Evolutionary conservation across 225 moss, liverwort and hornwort species (phyloP).

Genomic region (Climacium dendroides): DNA sequence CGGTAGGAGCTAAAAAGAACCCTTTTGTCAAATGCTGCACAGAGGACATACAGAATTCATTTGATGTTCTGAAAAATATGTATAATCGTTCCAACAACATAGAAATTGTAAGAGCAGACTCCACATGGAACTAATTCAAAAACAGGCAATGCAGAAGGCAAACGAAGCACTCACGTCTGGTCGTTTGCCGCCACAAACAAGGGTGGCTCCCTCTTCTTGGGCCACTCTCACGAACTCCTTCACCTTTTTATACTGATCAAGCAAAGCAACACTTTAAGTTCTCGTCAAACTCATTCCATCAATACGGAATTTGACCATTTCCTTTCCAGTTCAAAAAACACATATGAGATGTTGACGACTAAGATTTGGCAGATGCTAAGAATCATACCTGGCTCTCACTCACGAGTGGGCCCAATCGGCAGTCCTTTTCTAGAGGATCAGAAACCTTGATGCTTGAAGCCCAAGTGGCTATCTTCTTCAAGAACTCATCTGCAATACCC

Average conservation of each 20-base stretch:
- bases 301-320: not conserved
- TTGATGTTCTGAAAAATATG: not conserved
- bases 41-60: not conserved
- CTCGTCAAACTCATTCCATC: not conserved
- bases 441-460: constrained; percentile 79
- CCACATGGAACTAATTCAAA: not conserved
- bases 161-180: constrained; percentile 53
- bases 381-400: constrained; percentile 65
- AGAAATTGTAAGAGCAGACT: not conserved
- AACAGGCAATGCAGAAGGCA: not conserved
- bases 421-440: constrained; percentile 76
- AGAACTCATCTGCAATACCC: constrained; percentile 75
- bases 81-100: not conserved
- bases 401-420: constrained; percentile 85
- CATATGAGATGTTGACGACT: not conserved
- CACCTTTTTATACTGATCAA: constrained; percentile 74
- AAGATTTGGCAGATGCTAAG: not conserved
- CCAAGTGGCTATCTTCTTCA: constrained; percentile 65
- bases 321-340: not conserved
- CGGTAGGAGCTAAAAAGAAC: constrained; percentile 71
- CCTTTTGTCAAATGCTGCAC: constrained; percentile 79
- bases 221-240: constrained; percentile 62
- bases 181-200: constrained; percentile 78
- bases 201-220: constrained; percentile 83
- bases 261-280: not conserved